Conservation (phyloP, 2,329 filamentous ascomycete genomes). For the Neoscytalidium dimidiatum region DNA sequence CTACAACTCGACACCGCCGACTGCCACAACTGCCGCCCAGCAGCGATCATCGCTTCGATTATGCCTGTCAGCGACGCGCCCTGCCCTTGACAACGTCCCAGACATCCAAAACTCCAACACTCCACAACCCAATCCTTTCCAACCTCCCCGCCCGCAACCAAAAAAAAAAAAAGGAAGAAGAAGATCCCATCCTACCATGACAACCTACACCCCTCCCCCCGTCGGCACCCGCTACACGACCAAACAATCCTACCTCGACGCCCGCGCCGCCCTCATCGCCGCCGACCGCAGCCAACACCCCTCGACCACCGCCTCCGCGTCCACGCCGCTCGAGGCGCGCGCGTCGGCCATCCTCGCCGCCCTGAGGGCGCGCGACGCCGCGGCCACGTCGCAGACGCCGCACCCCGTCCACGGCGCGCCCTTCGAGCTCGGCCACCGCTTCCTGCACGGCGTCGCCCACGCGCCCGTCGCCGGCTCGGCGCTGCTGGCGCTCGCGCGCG, state of each 20-base stretch:
- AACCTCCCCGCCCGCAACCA: neutral
- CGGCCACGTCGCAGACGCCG: neutral
- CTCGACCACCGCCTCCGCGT: neutral
- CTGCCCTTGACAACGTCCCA: no score
- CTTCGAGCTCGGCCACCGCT: neutral
- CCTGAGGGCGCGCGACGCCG: neutral
- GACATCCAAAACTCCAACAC: neutral
- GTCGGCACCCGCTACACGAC: neutral
- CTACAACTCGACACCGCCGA: no score
- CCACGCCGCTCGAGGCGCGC: neutral
- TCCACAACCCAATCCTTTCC: constrained; percentile 22
- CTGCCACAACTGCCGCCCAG: no score
- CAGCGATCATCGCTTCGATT: no score
- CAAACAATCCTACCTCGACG: neutral
- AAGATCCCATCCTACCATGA: neutral
- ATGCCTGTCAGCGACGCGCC: no score
- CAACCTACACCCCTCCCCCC: neutral
- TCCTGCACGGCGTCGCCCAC: neutral
- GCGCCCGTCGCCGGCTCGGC: neutral
- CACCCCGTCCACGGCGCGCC: neutral
- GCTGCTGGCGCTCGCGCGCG: neutral
- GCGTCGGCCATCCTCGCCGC: neutral
- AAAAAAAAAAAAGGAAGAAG: no score
- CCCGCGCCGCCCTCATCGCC: constrained; percentile 5
- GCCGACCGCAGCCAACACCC: neutral